Percentiles rank a stretch among this genome's conserved stretches.
These are phyloP conservation scores for Sideroxylon spinosum DNA, from an alignment of 179 eudicot genomes.

Conservation along the genomic window DNA sequence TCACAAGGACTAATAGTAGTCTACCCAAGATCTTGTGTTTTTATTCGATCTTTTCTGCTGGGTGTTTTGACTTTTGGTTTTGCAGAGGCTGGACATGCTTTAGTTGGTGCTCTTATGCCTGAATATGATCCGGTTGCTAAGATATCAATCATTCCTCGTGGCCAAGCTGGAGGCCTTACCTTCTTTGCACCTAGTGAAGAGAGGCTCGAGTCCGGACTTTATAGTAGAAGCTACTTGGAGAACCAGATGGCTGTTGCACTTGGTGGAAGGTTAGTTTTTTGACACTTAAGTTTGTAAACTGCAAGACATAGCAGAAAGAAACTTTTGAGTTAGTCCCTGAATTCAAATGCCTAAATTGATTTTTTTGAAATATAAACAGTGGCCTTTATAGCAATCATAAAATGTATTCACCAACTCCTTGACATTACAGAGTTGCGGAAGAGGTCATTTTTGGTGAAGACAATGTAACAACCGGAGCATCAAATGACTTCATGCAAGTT, in stretches of 20 bases:
- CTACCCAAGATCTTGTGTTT: background rate
- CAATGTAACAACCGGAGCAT: slow-evolving; percentile 92
- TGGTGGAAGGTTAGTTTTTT: slow-evolving; percentile 80
- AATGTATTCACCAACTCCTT: background rate
- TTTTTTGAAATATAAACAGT: background rate
- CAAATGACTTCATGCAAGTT: slow-evolving; percentile 94
- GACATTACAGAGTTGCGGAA: slow-evolving; percentile 70
- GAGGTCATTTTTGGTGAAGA: slow-evolving; percentile 87
- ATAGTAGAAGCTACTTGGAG: slow-evolving; percentile 95
- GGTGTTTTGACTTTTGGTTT: background rate
- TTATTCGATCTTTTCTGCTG: slow-evolving; percentile 2
- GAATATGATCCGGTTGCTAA: slow-evolving; percentile 98
- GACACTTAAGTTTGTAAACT: background rate
- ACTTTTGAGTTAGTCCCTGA: background rate
- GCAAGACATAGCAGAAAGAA: too few relatives aligned
- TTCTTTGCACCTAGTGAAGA: slow-evolving; percentile 99
- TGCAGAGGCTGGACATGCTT: slow-evolving; percentile 99
- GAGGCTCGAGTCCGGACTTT: slow-evolving; percentile 94
- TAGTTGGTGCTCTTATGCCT: slow-evolving; percentile 98
- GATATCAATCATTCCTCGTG: slow-evolving; percentile 98
- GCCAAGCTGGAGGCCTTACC: slow-evolving; percentile 99
- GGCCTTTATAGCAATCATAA: background rate
- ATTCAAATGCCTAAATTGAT: background rate
- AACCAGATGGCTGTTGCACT: slow-evolving; percentile 99
- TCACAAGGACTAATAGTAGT: too few relatives aligned